These are phyloP conservation scores for Acarospora socialis DNA, from an alignment of 2,329 filamentous ascomycete genomes.

Conservation along the genomic window DNA sequence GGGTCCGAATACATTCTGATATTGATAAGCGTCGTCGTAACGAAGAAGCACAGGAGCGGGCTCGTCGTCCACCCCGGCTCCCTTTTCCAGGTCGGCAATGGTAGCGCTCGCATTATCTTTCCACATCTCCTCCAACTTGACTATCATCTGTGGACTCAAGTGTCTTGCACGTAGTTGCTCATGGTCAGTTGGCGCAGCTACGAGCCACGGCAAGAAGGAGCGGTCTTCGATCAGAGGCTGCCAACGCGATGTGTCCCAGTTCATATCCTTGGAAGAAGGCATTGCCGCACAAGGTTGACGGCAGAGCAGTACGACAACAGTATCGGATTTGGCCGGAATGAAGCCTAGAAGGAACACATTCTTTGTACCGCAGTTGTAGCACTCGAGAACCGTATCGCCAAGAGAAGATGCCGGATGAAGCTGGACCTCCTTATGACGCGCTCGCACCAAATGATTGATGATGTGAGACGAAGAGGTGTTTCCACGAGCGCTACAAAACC, in stretches of 20 bases:
- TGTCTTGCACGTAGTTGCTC: conserved; percentile 93
- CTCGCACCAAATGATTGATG: conserved; percentile 92
- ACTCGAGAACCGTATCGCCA: conserved; percentile 91
- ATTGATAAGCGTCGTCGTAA: conserved; percentile 96
- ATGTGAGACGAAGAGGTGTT: conserved; percentile 97
- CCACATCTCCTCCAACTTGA: conserved; percentile 95
- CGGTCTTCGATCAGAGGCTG: conserved; percentile 95
- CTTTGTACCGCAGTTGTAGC: conserved; percentile 99
- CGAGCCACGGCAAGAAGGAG: conserved; percentile 88
- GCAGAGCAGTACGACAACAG: conserved; percentile 90
- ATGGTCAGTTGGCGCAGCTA: conserved; percentile 74
- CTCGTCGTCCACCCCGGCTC: conserved; percentile 82
- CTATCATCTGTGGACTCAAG: conserved; percentile 84
- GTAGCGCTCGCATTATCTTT: conserved; percentile 87
- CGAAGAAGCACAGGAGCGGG: conserved; percentile 82
- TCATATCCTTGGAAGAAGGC: conserved; percentile 97
- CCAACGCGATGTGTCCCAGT: conserved; percentile 97
- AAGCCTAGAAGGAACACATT: conserved; percentile 97
- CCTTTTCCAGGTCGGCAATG: conserved; percentile 81
- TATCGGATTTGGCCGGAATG: conserved; percentile 96
- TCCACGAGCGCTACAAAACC: conserved; percentile 96
- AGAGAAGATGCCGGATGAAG: conserved; percentile 85
- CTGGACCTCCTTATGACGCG: conserved; percentile 96
- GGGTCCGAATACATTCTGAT: conserved; percentile 96
- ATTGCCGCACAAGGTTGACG: conserved; percentile 91